Conservation (phyloP, 2,329 filamentous ascomycete species). For the Xylariaceae sp. region DNA sequence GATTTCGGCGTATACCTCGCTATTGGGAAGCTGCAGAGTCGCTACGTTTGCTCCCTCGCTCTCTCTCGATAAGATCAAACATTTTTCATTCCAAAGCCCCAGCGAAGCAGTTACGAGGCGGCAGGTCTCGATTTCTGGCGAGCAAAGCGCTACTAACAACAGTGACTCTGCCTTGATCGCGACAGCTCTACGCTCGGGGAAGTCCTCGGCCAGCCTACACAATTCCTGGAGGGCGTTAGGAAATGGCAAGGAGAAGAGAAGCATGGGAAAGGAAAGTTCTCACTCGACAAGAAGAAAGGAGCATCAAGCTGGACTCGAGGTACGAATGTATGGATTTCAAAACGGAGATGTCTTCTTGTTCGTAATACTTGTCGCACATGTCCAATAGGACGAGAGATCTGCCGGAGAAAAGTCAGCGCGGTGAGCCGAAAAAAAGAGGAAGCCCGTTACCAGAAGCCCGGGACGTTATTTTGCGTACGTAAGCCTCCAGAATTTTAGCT, state of each 20-base stretch:
- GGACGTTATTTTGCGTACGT: constrained; percentile 36
- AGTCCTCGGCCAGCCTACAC: constrained; percentile 47
- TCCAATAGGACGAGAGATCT: constrained; percentile 42
- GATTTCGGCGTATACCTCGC: constrained; percentile 56
- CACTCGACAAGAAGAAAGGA: constrained; percentile 48
- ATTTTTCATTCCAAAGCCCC: constrained; percentile 57
- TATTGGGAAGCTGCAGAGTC: constrained; percentile 53
- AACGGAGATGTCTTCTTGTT: constrained; percentile 38
- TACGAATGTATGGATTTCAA: constrained; percentile 49
- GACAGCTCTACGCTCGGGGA: constrained; percentile 48
- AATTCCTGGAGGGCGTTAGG: constrained; percentile 41
- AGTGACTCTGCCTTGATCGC: constrained; percentile 56
- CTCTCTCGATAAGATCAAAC: constrained; percentile 46
- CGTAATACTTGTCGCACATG: constrained; percentile 44
- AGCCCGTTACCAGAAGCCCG: constrained; percentile 11
- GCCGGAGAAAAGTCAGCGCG: constrained; percentile 13
- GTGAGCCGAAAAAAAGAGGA: no score
- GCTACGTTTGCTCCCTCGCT: constrained; percentile 46
- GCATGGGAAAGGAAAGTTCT: neutral
- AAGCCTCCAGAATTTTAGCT: constrained; percentile 46
- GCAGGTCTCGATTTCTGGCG: constrained; percentile 59
- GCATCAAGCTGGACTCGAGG: constrained; percentile 47
- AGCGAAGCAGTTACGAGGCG: constrained; percentile 59
- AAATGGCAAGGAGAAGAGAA: neutral
- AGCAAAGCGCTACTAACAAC: constrained; percentile 59